A percentile compares a stretch with the other conserved stretches of the same genome.
Evolutionary conservation across 129 eudicot genomes (phyloP).

Genomic region (Artemisia annua): DNA sequence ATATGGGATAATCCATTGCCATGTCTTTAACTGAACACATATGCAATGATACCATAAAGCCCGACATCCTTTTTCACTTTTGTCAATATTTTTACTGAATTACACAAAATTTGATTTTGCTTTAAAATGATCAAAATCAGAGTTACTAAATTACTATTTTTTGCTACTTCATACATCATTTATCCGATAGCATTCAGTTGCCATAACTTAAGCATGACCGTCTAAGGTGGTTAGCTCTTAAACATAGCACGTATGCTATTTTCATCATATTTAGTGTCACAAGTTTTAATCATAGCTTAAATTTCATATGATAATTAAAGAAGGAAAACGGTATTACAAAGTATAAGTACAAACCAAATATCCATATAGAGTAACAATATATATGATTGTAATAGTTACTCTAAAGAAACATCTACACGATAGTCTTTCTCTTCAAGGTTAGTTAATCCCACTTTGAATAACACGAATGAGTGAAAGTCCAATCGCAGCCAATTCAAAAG

Average conservation of each 20-base stretch:
- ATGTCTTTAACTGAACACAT: constrained; percentile 20
- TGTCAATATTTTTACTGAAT: neutral
- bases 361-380: constrained; percentile 7
- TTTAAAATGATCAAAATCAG: too few relatives aligned
- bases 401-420: too few relatives aligned
- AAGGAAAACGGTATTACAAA: neutral
- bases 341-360: neutral
- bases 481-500: constrained; percentile 39
- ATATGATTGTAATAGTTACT: neutral
- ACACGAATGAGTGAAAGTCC: constrained; percentile 36
- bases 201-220: too few relatives aligned
- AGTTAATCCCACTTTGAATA: constrained; percentile 23
- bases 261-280: too few relatives aligned
- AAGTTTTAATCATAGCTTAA: too few relatives aligned
- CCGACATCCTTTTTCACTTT: neutral
- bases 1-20: constrained; percentile 6
- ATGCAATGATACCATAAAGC: constrained; percentile 19
- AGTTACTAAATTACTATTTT: too few relatives aligned
- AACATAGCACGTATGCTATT: too few relatives aligned
- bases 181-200: too few relatives aligned
- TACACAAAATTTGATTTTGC: too few relatives aligned
- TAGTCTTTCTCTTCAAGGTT: neutral
- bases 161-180: too few relatives aligned
- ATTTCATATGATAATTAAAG: neutral
- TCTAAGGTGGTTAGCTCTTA: too few relatives aligned